Evolutionary conservation across 495 filamentous ascomycete genomes (phyloP).

Genomic region (Aspergillus nanangensis): DNA sequence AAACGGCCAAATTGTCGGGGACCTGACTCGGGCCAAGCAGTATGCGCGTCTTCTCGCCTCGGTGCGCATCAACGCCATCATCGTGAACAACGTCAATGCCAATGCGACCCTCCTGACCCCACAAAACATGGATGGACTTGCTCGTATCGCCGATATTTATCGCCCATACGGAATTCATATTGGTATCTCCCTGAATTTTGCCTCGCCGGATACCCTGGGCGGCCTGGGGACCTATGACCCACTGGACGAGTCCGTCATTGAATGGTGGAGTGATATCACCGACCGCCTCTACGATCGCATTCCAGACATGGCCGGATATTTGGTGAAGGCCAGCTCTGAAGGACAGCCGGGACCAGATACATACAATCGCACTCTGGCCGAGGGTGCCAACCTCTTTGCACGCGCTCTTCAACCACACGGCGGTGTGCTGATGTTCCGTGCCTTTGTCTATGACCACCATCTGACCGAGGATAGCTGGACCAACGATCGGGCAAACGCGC

Average conservation of each 20-base stretch:
- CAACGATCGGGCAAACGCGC: slow-evolving; percentile 64
- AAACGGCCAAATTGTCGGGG: slow-evolving; percentile 46
- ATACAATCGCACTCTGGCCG: slow-evolving; percentile 64
- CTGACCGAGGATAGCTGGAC: slow-evolving; percentile 57
- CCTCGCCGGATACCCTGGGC: slow-evolving; percentile 54
- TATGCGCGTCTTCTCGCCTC: slow-evolving; percentile 69
- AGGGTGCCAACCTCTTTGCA: slow-evolving; percentile 70
- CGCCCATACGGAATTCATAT: slow-evolving; percentile 64
- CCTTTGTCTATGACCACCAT: slow-evolving; percentile 65
- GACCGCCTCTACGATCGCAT: slow-evolving; percentile 53
- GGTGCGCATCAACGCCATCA: slow-evolving; percentile 58
- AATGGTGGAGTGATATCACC: slow-evolving; percentile 59
- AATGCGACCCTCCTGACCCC: slow-evolving; percentile 51
- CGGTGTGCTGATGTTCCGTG: slow-evolving; percentile 69
- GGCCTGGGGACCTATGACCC: slow-evolving; percentile 61
- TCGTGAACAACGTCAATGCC: slow-evolving; percentile 74
- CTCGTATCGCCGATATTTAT: slow-evolving; percentile 57
- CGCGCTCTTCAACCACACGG: slow-evolving; percentile 54
- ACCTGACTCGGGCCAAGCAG: slow-evolving; percentile 54
- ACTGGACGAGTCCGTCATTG: slow-evolving; percentile 51
- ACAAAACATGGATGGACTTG: slow-evolving; percentile 56
- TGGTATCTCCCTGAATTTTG: slow-evolving; percentile 65
- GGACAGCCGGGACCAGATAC: slow-evolving; percentile 66
- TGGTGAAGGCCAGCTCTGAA: slow-evolving; percentile 72
- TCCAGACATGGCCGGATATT: slow-evolving; percentile 65